These are phyloP conservation scores for Fusarium sp. DNA, from an alignment of 2,329 filamentous ascomycete genomes.

Conservation along the genomic window DNA sequence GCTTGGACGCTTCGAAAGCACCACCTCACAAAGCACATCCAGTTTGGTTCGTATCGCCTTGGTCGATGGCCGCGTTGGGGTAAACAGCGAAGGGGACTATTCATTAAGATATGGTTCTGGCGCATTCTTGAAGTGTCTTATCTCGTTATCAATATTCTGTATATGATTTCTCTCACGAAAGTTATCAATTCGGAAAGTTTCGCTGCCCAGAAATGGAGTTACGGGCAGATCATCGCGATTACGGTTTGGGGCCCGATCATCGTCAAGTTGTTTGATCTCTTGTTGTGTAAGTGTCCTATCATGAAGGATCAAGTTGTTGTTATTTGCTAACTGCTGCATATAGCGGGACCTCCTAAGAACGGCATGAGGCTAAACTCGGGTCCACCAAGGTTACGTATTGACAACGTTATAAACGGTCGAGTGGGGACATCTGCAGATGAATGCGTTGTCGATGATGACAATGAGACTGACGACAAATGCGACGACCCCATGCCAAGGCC, in stretches of 20 bases:
- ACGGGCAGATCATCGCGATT: constrained; percentile 56
- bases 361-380: constrained; percentile 53
- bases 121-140: constrained; percentile 53
- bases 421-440: constrained; percentile 44
- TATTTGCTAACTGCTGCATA: constrained; percentile 37
- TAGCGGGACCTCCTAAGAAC: constrained; percentile 56
- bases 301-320: neutral
- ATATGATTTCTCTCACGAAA: constrained; percentile 53
- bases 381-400: constrained; percentile 54
- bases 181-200: constrained; percentile 55
- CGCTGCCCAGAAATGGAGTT: constrained; percentile 52
- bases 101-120: constrained; percentile 52
- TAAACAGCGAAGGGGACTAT: constrained; percentile 48
- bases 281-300: constrained; percentile 51
- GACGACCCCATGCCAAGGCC: constrained; percentile 19
- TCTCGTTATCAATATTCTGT: constrained; percentile 55
- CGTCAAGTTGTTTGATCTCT: constrained; percentile 55
- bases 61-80: constrained; percentile 51
- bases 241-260: constrained; percentile 57
- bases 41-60: constrained; percentile 49
- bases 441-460: constrained; percentile 35
- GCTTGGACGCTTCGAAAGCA: constrained; percentile 55
- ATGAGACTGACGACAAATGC: constrained; percentile 38
- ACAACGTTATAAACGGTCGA: constrained; percentile 55
- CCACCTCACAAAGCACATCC: constrained; percentile 49